A percentile compares a stretch with the other conserved stretches of the same genome.
phyloP scores from a whole-genome alignment of 1,284 basidiomycete species.

The Dichomitus squalens region DNA sequence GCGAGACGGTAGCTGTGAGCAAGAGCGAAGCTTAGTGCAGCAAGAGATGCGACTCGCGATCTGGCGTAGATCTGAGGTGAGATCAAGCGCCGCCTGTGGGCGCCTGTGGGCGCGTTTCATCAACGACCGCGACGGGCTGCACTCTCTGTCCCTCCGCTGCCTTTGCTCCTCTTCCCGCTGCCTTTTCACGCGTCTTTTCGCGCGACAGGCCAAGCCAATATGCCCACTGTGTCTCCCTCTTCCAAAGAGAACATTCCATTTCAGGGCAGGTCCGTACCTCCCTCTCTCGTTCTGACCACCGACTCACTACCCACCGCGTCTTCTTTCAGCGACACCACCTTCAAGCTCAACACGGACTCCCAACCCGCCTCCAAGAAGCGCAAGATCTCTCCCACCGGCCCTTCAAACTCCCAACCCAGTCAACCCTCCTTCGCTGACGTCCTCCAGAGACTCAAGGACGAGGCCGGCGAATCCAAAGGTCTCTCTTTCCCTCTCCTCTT shows the following conservation, averaged over 20 bases:
- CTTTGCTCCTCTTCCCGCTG: too few relatives aligned
- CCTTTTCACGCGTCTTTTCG: neutral
- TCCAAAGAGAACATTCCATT: conserved; percentile 35
- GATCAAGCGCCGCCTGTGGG: conserved; percentile 34
- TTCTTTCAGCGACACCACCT: conserved; percentile 21
- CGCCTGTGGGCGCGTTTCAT: conserved; percentile 18
- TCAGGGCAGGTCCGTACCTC: conserved; percentile 23
- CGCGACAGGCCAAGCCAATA: neutral
- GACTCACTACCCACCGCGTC: neutral
- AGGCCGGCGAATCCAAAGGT: conserved; percentile 53
- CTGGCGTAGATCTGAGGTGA: too few relatives aligned
- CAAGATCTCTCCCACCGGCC: conserved; percentile 46
- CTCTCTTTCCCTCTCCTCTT: conserved; percentile 23
- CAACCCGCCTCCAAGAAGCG: conserved; percentile 61
- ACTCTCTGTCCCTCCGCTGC: neutral
- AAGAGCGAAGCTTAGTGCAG: too few relatives aligned
- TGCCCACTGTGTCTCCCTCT: conserved; percentile 23
- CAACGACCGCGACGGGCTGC: conserved; percentile 11
- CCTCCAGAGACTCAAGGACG: conserved; percentile 74
- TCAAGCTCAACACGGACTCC: conserved; percentile 27
- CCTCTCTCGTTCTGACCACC: neutral
- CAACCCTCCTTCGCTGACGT: conserved; percentile 75
- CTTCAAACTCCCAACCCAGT: conserved; percentile 38
- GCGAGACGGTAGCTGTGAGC: too few relatives aligned
- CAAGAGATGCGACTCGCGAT: neutral